Conservation (phyloP, 1,284 basidiomycete species). For the Austroboletus olivaceoglutinosus region DNA sequence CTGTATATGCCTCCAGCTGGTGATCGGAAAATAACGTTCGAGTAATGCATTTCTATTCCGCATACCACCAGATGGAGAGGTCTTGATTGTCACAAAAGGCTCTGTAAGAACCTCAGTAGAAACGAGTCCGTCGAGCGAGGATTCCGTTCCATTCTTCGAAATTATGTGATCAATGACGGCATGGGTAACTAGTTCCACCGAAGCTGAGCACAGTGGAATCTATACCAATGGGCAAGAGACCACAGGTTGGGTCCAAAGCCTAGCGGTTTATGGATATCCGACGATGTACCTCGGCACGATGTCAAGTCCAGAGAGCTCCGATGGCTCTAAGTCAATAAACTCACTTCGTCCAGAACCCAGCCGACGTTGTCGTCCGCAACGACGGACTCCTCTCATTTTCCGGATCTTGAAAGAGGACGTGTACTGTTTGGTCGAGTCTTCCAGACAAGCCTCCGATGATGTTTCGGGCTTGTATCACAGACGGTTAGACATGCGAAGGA, state of each 20-base stretch:
- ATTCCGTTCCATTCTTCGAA: slow-evolving; percentile 52
- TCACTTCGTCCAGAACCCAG: slow-evolving; percentile 82
- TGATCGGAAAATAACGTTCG: too few species aligned
- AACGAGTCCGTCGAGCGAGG: slow-evolving; percentile 77
- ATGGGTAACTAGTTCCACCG: slow-evolving; percentile 68
- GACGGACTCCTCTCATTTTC: slow-evolving; percentile 57
- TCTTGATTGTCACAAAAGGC: slow-evolving; percentile 65
- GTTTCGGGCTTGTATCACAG: slow-evolving; percentile 46
- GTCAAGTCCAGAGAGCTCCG: background rate
- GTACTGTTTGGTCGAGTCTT: slow-evolving; percentile 91
- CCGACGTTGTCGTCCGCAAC: slow-evolving; percentile 86
- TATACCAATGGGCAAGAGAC: slow-evolving; percentile 87
- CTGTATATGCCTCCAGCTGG: too few species aligned
- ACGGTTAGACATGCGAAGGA: background rate
- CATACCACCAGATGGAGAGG: slow-evolving; percentile 88
- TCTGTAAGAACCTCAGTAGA: slow-evolving; percentile 78
- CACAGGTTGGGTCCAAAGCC: slow-evolving; percentile 85
- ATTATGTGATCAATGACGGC: background rate
- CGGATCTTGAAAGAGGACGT: slow-evolving; percentile 88
- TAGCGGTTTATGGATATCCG: slow-evolving; percentile 70
- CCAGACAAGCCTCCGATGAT: slow-evolving; percentile 89
- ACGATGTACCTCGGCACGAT: slow-evolving; percentile 68
- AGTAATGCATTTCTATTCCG: too few species aligned
- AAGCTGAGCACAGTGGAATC: slow-evolving; percentile 72
- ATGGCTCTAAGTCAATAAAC: slow-evolving; percentile 19